phyloP scores from a whole-genome alignment of 345 rosid species.

The Cardamine chenopodiifolia region DNA sequence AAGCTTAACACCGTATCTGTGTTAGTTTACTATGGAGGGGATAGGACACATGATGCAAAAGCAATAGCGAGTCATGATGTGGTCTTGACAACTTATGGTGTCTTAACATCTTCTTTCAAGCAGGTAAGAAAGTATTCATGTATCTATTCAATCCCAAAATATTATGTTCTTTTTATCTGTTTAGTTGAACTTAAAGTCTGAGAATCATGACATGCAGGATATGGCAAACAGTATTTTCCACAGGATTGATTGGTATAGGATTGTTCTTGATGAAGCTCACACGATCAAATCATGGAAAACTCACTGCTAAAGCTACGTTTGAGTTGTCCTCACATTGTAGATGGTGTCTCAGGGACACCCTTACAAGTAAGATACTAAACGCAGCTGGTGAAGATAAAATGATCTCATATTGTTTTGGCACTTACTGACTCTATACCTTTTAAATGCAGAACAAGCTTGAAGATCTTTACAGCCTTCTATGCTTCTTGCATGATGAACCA shows the following conservation, averaged over 20 bases:
- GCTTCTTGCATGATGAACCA: slow-evolving; percentile 75
- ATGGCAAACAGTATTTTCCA: slow-evolving; percentile 54
- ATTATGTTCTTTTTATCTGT: not conserved
- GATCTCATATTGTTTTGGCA: slow-evolving; percentile 5
- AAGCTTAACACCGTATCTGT: slow-evolving; percentile 51
- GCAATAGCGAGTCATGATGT: slow-evolving; percentile 57
- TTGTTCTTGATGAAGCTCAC: slow-evolving; percentile 78
- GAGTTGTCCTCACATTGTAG: slow-evolving; percentile 58
- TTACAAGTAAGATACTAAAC: slow-evolving; percentile 51
- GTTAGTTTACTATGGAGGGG: slow-evolving; percentile 68
- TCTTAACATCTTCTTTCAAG: slow-evolving; percentile 59
- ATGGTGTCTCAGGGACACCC: slow-evolving; percentile 83
- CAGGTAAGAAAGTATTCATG: slow-evolving; percentile 44
- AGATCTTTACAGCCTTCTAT: slow-evolving; percentile 68
- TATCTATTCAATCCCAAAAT: not conserved
- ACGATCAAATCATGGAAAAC: slow-evolving; percentile 63
- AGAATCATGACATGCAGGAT: slow-evolving; percentile 44
- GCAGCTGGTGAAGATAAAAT: not conserved
- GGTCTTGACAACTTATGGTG: slow-evolving; percentile 75
- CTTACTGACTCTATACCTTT: slow-evolving; percentile 5
- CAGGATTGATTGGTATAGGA: slow-evolving; percentile 63
- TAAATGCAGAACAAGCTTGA: slow-evolving; percentile 62
- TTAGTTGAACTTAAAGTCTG: not conserved
- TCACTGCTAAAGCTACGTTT: slow-evolving; percentile 57
- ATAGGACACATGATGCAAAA: slow-evolving; percentile 55